phyloP scores from a whole-genome alignment of 768 basidiomycete species.

The Hysterangium stoloniferum region DNA sequence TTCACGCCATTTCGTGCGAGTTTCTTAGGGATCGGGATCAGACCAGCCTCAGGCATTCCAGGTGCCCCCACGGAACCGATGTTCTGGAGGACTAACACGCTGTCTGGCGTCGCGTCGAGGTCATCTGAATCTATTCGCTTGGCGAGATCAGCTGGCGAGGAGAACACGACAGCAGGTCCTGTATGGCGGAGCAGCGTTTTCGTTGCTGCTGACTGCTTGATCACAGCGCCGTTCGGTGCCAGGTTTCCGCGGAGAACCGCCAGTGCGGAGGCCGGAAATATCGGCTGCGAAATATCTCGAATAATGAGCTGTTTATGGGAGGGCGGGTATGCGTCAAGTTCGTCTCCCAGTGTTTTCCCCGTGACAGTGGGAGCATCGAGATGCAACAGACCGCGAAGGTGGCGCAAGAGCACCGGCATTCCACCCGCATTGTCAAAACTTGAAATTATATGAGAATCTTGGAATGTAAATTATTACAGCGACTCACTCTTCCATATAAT shows the following conservation, averaged over 20 bases:
- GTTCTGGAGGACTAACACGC: constrained; percentile 19
- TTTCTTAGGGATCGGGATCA: constrained; percentile 21
- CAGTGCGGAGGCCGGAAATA: constrained; percentile 14
- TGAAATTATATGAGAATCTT: not conserved
- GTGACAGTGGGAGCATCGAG: constrained; percentile 16
- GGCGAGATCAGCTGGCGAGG: constrained; percentile 15
- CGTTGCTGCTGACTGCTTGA: constrained; percentile 15
- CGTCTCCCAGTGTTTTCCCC: constrained; percentile 14
- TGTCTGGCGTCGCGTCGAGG: constrained; percentile 15
- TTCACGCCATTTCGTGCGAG: constrained; percentile 19
- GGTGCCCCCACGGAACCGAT: constrained; percentile 20
- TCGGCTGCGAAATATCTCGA: constrained; percentile 11
- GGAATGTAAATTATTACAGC: not conserved
- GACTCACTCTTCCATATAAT: constrained; percentile 17
- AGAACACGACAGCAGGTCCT: constrained; percentile 20
- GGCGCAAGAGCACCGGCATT: constrained; percentile 12
- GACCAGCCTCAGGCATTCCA: constrained; percentile 24
- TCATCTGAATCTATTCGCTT: constrained; percentile 16
- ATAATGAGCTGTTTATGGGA: constrained; percentile 9
- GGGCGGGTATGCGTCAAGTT: constrained; percentile 11
- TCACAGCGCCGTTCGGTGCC: constrained; percentile 14
- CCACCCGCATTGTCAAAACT: constrained; percentile 16
- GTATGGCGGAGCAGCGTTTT: constrained; percentile 9
- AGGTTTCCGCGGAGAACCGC: constrained; percentile 15
- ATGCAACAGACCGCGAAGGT: constrained; percentile 10